Evolutionary conservation across 352 stramenopile genomes (phyloP).

Genomic region (Globisporangium polare): DNA sequence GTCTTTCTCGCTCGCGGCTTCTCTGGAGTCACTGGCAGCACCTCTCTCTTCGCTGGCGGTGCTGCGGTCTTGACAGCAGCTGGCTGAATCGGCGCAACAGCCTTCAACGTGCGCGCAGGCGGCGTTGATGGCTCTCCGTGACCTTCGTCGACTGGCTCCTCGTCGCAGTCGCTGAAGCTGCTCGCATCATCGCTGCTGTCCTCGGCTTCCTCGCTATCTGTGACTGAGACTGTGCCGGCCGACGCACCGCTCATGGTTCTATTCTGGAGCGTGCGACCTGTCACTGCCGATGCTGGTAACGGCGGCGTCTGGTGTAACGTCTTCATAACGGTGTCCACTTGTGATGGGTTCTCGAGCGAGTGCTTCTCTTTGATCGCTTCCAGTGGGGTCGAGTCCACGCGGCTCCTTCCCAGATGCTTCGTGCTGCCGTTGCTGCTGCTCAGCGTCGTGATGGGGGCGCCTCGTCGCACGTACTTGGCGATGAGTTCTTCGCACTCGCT

Average conservation of each 20-base stretch:
- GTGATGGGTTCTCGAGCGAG: not conserved
- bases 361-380: conserved; percentile 16
- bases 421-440: not conserved
- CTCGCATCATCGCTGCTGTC: conserved; percentile 14
- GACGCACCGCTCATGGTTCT: conserved; percentile 27
- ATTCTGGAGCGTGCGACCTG: conserved; percentile 15
- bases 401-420: not conserved
- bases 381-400: conserved; percentile 1
- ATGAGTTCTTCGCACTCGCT: conserved; percentile 17
- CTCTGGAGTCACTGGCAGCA: not conserved
- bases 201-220: conserved; percentile 23
- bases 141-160: conserved; percentile 22
- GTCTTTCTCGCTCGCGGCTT: not conserved
- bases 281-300: not conserved
- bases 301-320: not conserved
- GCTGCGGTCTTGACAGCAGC: not conserved
- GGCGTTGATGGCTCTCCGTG: conserved; percentile 1
- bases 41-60: not conserved
- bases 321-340: not conserved
- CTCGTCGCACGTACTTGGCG: conserved; percentile 14
- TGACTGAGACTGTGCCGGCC: conserved; percentile 28
- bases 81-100: not conserved
- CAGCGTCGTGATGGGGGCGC: conserved; percentile 7
- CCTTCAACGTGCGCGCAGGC: not conserved
- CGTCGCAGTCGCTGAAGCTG: conserved; percentile 16